phyloP scores from a whole-genome alignment of 2,329 filamentous ascomycete species.

The Arachnomyces sp. region DNA sequence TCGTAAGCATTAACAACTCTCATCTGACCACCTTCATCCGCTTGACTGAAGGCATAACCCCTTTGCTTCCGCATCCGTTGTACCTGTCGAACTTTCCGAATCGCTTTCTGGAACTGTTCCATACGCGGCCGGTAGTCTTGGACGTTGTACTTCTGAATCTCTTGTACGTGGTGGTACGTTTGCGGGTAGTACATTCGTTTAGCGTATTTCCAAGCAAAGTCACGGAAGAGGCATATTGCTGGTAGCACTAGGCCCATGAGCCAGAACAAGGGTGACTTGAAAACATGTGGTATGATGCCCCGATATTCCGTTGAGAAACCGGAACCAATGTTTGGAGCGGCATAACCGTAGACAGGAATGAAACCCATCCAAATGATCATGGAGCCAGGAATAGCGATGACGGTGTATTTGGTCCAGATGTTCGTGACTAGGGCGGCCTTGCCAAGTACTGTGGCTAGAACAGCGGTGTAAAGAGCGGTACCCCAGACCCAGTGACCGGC shows the following conservation, averaged over 20 bases:
- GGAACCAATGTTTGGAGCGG: constrained; percentile 70
- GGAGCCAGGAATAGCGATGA: constrained; percentile 89
- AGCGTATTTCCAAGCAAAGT: constrained; percentile 94
- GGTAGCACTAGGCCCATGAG: constrained; percentile 77
- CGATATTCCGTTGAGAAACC: constrained; percentile 75
- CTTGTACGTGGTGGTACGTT: constrained; percentile 95
- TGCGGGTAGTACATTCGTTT: constrained; percentile 97
- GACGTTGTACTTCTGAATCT: constrained; percentile 99
- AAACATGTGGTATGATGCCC: constrained; percentile 74
- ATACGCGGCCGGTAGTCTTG: constrained; percentile 97
- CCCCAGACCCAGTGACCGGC: constrained; percentile 98
- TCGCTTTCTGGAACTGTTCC: constrained; percentile 99
- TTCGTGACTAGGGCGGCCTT: constrained; percentile 93
- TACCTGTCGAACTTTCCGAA: constrained; percentile 94
- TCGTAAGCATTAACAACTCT: constrained; percentile 95
- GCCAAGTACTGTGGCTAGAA: constrained; percentile 85
- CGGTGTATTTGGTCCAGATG: constrained; percentile 98
- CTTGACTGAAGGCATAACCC: constrained; percentile 96
- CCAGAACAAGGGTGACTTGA: constrained; percentile 81
- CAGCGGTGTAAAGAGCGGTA: constrained; percentile 84
- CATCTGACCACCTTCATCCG: constrained; percentile 84
- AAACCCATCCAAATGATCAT: constrained; percentile 89
- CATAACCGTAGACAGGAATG: constrained; percentile 76
- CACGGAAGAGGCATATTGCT: constrained; percentile 71
- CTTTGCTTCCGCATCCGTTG: constrained; percentile 99